Evolutionary conservation across 148 eudicot genomes (phyloP).

Genomic region (Amaranthus palmeri): DNA sequence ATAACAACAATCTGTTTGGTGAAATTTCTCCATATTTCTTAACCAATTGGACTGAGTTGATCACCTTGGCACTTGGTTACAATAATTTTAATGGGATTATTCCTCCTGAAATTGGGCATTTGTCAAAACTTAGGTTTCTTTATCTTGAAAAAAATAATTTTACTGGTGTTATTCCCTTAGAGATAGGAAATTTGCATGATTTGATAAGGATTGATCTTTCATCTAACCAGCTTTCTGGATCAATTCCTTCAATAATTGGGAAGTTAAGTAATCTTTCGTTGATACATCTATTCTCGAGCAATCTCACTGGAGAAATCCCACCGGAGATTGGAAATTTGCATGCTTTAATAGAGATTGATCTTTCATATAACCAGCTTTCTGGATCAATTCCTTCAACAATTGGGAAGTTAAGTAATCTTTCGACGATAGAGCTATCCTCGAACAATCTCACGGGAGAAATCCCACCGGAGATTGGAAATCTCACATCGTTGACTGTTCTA

Average conservation of each 20-base stretch:
- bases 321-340: slow-evolving; percentile 28
- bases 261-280: slow-evolving; percentile 26
- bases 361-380: slow-evolving; percentile 31
- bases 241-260: slow-evolving; percentile 47
- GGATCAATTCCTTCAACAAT: slow-evolving; percentile 32
- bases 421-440: slow-evolving; percentile 38
- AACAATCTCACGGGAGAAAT: slow-evolving; percentile 71
- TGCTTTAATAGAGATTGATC: slow-evolving; percentile 10
- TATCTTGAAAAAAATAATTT: slow-evolving; percentile 28
- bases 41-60: slow-evolving; percentile 33
- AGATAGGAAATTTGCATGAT: slow-evolving; percentile 30
- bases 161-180: slow-evolving; percentile 32
- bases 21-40: slow-evolving; percentile 26
- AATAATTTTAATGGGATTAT: slow-evolving; percentile 32
- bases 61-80: slow-evolving; percentile 27
- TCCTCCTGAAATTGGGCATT: slow-evolving; percentile 26
- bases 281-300: slow-evolving; percentile 25
- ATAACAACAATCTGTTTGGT: slow-evolving; percentile 27
- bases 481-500: slow-evolving; percentile 33
- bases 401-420: slow-evolving; percentile 41
- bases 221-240: too few species aligned
- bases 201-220: too few species aligned
- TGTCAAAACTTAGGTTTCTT: slow-evolving; percentile 30
- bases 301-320: slow-evolving; percentile 25
- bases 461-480: slow-evolving; percentile 66